Percentiles rank a stretch among this genome's conserved stretches.
These are phyloP conservation scores for Rhizophora apiculata DNA, from an alignment of 345 rosid genomes.

Conservation along the genomic window DNA sequence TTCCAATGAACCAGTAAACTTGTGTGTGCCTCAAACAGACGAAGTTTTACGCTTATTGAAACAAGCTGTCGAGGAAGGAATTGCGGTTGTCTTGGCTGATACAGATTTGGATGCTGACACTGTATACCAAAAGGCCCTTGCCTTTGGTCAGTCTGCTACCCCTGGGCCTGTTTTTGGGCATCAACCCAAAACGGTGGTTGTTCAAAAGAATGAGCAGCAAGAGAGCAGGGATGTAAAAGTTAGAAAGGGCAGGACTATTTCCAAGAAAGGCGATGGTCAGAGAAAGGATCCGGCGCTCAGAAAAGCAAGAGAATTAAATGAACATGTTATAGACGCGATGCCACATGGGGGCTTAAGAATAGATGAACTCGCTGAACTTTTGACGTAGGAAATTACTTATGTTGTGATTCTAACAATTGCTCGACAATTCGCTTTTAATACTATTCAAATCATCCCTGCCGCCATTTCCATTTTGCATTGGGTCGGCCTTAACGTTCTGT, in stretches of 20 bases:
- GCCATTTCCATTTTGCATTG: too few species aligned
- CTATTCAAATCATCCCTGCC: too few species aligned
- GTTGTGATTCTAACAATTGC: not conserved
- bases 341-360: conserved; percentile 62
- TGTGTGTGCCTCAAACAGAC: conserved; percentile 26
- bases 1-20: conserved; percentile 11
- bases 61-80: conserved; percentile 71
- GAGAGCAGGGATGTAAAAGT: conserved; percentile 26
- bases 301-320: conserved; percentile 26
- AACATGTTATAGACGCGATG: conserved; percentile 27
- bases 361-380: conserved; percentile 86
- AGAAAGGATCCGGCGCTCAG: conserved; percentile 16
- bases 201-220: conserved; percentile 36
- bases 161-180: conserved; percentile 58
- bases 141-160: conserved; percentile 56
- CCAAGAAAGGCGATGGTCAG: conserved; percentile 20
- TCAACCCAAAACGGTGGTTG: conserved; percentile 33
- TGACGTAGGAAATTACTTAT: conserved; percentile 32
- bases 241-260: conserved; percentile 27
- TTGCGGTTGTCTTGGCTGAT: conserved; percentile 52
- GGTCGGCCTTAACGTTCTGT: too few species aligned
- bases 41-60: conserved; percentile 48
- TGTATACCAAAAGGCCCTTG: conserved; percentile 51
- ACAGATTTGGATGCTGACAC: conserved; percentile 55
- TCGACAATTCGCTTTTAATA: too few species aligned